A percentile compares a stretch with the other conserved stretches of the same genome.
phyloP scores from a whole-genome alignment of 2,329 filamentous ascomycete species.

The Blastomyces gilchristii region DNA sequence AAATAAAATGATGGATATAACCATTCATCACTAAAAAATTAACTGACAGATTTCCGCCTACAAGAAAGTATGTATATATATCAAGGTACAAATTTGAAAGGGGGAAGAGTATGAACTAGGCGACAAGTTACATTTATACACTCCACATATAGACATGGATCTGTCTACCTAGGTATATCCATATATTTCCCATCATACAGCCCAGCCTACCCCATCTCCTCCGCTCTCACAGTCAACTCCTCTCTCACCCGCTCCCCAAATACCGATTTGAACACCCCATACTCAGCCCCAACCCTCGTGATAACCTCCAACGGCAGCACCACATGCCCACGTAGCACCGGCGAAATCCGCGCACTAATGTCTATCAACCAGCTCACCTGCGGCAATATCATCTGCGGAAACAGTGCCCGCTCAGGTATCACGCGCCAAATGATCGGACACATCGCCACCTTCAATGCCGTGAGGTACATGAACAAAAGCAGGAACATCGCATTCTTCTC shows the following conservation, averaged over 20 bases:
- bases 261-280: background rate
- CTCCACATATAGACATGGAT: too few species aligned
- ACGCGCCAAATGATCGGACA: background rate
- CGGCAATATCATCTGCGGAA: background rate
- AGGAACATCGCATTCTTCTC: background rate
- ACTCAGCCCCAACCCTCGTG: background rate
- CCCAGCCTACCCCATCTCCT: background rate
- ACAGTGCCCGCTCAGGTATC: background rate
- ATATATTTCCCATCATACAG: background rate
- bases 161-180: background rate
- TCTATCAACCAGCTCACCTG: background rate
- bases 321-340: background rate
- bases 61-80: too few species aligned
- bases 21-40: too few species aligned
- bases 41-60: too few species aligned
- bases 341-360: background rate
- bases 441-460: background rate
- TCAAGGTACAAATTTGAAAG: too few species aligned
- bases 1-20: too few species aligned
- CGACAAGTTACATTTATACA: too few species aligned
- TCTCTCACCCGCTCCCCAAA: background rate
- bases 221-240: background rate
- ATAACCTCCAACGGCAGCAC: background rate
- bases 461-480: background rate
- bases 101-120: too few species aligned